Conservation (phyloP, 1,139 yeast genomes). For the Yamadazyma friedrichii region DNA sequence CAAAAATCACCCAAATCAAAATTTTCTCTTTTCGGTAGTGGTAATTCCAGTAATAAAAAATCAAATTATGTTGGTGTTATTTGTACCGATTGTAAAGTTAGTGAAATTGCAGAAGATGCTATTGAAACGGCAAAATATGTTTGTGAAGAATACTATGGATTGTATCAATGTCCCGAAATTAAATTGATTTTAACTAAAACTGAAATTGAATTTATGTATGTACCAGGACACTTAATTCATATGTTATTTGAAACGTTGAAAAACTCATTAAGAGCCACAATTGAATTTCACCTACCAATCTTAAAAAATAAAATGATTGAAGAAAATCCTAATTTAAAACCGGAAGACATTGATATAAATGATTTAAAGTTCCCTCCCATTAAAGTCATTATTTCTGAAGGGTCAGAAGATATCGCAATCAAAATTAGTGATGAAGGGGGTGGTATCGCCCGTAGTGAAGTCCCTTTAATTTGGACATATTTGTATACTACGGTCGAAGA, state of each 20-base stretch:
- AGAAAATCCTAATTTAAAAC: constrained; percentile 42
- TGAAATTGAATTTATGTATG: constrained; percentile 74
- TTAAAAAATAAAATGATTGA: constrained; percentile 37
- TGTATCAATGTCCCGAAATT: constrained; percentile 79
- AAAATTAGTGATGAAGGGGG: constrained; percentile 95
- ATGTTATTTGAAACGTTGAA: constrained; percentile 85
- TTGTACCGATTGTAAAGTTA: constrained; percentile 75
- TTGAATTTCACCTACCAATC: constrained; percentile 62
- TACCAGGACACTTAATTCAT: constrained; percentile 86
- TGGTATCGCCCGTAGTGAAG: constrained; percentile 82
- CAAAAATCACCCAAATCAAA: constrained; percentile 44
- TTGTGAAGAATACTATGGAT: constrained; percentile 84
- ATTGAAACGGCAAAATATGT: constrained; percentile 84
- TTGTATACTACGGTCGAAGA: constrained; percentile 84
- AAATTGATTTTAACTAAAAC: constrained; percentile 71
- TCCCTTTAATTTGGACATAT: constrained; percentile 88
- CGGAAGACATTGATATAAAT: constrained; percentile 51
- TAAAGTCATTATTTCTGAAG: constrained; percentile 87
- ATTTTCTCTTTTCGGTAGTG: constrained; percentile 35
- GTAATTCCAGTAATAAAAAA: constrained; percentile 25
- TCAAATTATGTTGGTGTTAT: constrained; percentile 77
- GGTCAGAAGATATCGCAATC: constrained; percentile 89
- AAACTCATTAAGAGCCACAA: constrained; percentile 81
- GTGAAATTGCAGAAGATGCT: constrained; percentile 80
- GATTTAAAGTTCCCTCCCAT: constrained; percentile 79